Conservation (phyloP, 805 yeast genomes). For the Metschnikowia lochheadii region DNA sequence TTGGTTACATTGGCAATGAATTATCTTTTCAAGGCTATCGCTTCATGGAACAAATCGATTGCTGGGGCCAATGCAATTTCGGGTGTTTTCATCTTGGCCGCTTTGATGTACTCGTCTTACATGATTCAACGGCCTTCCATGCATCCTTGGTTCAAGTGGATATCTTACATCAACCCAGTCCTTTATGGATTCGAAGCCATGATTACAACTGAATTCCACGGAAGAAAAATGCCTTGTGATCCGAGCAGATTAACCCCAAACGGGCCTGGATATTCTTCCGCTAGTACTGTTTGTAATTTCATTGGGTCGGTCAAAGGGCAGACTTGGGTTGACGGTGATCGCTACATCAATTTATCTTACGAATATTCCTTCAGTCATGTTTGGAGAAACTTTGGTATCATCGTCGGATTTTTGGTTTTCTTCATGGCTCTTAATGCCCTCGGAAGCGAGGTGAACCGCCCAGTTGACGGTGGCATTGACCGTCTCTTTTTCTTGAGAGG, state of each 20-base stretch:
- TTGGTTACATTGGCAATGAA: slow-evolving; percentile 51
- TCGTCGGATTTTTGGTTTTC: slow-evolving; percentile 30
- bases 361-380: slow-evolving; percentile 37
- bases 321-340: slow-evolving; percentile 26
- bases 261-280: slow-evolving; percentile 22
- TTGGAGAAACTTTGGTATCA: slow-evolving; percentile 47
- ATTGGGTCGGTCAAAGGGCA: slow-evolving; percentile 16
- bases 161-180: slow-evolving; percentile 35
- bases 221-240: slow-evolving; percentile 26
- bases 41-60: slow-evolving; percentile 49
- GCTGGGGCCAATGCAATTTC: slow-evolving; percentile 55
- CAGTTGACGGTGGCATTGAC: slow-evolving; percentile 32
- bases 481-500: slow-evolving; percentile 27
- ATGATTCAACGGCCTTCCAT: slow-evolving; percentile 32
- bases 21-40: slow-evolving; percentile 49
- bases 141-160: slow-evolving; percentile 35
- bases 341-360: slow-evolving; percentile 29
- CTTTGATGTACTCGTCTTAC: slow-evolving; percentile 29
- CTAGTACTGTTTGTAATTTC: slow-evolving; percentile 14
- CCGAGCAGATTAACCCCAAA: slow-evolving; percentile 20
- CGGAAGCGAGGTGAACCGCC: slow-evolving; percentile 26
- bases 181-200: slow-evolving; percentile 29
- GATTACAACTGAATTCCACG: slow-evolving; percentile 29
- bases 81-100: slow-evolving; percentile 39
- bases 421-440: slow-evolving; percentile 19